Conservation (phyloP, 2,329 filamentous ascomycete genomes). For the Ophiostoma sp. region DNA sequence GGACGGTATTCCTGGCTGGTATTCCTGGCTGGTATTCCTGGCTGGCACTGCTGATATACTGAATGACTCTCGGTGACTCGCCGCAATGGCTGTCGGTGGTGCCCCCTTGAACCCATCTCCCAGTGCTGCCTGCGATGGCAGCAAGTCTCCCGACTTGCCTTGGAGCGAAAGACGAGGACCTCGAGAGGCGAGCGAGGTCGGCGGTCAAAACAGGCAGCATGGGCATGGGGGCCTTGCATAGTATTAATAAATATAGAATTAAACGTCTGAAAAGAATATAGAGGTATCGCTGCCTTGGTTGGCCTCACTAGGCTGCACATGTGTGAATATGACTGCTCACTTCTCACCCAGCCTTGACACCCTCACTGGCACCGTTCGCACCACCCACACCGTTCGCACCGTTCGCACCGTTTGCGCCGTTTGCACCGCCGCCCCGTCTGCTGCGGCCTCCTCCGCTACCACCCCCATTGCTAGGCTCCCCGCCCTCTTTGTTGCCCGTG, state of each 20-base stretch:
- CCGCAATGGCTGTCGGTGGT: too few relatives aligned
- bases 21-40: background rate
- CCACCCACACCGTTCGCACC: too few relatives aligned
- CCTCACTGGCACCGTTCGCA: background rate
- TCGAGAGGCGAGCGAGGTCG: background rate
- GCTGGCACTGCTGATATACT: background rate
- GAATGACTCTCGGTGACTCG: background rate
- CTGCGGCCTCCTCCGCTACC: background rate
- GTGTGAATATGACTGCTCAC: background rate
- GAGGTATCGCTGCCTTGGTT: background rate
- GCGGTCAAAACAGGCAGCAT: background rate
- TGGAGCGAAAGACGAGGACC: background rate
- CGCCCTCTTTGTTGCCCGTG: background rate
- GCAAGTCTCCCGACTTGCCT: background rate
- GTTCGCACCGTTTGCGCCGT: background rate
- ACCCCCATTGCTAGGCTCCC: background rate
- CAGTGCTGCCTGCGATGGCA: background rate
- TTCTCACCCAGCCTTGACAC: conserved; percentile 7
- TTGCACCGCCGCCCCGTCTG: background rate
- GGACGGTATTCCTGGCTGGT: background rate
- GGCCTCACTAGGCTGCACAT: background rate
- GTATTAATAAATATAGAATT: background rate
- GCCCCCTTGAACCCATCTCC: too few relatives aligned
- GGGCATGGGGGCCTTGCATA: background rate
- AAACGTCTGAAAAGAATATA: background rate